Percentiles rank a stretch among this genome's conserved stretches.
phyloP scores from a whole-genome alignment of 192 early-diverging fungal species.

The Geranomyces michiganensis region DNA sequence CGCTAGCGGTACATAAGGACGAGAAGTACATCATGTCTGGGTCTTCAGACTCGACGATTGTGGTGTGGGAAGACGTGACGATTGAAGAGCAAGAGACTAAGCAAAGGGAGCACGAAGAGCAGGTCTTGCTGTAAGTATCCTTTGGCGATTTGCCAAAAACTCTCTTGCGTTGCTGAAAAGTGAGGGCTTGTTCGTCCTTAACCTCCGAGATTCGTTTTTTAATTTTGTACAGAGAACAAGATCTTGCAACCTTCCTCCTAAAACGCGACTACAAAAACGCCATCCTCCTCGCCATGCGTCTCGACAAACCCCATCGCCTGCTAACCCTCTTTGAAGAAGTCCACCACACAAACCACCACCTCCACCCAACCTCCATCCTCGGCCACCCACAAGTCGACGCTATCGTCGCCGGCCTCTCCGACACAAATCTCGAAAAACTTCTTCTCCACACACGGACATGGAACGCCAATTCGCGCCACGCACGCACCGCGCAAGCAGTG shows the following conservation, averaged over 20 bases:
- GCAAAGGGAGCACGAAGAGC: slow-evolving; percentile 70
- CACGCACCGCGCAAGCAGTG: slow-evolving; percentile 77
- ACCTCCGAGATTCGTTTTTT: too few species aligned
- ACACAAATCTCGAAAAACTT: slow-evolving; percentile 72
- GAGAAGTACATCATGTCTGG: slow-evolving; percentile 82
- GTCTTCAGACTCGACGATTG: slow-evolving; percentile 87
- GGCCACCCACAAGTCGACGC: slow-evolving; percentile 70
- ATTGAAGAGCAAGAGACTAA: slow-evolving; percentile 75
- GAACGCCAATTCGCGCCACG: slow-evolving; percentile 90
- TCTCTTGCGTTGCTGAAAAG: too few species aligned
- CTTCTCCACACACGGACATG: slow-evolving; percentile 86
- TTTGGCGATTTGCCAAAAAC: too few species aligned
- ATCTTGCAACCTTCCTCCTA: slow-evolving; percentile 80
- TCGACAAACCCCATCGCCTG: slow-evolving; percentile 87
- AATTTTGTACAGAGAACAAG: slow-evolving; percentile 73
- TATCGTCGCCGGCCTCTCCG: slow-evolving; percentile 48
- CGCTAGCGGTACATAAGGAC: slow-evolving; percentile 69
- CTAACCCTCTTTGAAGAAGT: slow-evolving; percentile 57
- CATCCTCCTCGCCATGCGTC: slow-evolving; percentile 81
- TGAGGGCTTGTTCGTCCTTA: too few species aligned
- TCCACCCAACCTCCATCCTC: slow-evolving; percentile 51
- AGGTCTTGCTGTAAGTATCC: slow-evolving; percentile 66
- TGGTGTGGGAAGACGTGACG: slow-evolving; percentile 93
- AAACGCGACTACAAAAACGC: slow-evolving; percentile 93
- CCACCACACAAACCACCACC: slow-evolving; percentile 26